Base-by-base conservation (phyloP, 2,329 filamentous ascomycete genomes). In the Hortaea werneckii region DNA sequence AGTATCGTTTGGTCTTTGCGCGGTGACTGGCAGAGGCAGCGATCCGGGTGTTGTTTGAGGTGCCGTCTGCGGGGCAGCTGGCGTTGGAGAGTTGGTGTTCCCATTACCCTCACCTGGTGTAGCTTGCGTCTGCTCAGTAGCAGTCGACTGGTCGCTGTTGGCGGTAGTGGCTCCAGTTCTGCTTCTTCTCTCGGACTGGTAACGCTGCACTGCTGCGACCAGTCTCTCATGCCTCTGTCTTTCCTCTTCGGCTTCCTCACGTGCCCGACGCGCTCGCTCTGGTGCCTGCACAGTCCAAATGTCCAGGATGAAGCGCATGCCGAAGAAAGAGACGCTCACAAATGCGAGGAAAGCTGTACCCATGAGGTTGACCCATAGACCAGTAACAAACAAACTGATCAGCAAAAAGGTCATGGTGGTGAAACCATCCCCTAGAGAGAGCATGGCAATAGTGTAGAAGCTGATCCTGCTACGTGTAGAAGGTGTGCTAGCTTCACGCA, bases 241-340 rank as follows among this genome's bases (percentile, higher is more conserved):
- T 52, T 58, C 40, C 35, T 59, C 56, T 43, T 69, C 67, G 44
- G 67, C 63, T 50, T 74, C 68, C 49, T 61, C 63, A 35, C 72
- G 62, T 44, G 71, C 67, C 47, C 62, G 59, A 40, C 66, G 61
- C 40, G 63, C 63, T 13, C 67, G 62, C 49, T 74, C 72, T 3
- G 74, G 72, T 26, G 69, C 74, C 57, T 82, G 79, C 1, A 80
- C 75, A 13, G 73, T 71, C 79, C 78, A 82, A n/a, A 83, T 78
- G 44, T 82, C 78, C 67, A 80, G 77, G 56, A 82, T 67, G 53
- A 83, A 82, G 43, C 77, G 75, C 67, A 82, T 79, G 29, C 78
- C 78, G 46, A 81, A 76, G 58, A 78, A 77, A 47, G 75, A 74
- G 26, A 80, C 76, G 11, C 75, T 77, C 41, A 80, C 70, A 50